Conservation (phyloP, 257 asterid species). For the Solanum rostratum region DNA sequence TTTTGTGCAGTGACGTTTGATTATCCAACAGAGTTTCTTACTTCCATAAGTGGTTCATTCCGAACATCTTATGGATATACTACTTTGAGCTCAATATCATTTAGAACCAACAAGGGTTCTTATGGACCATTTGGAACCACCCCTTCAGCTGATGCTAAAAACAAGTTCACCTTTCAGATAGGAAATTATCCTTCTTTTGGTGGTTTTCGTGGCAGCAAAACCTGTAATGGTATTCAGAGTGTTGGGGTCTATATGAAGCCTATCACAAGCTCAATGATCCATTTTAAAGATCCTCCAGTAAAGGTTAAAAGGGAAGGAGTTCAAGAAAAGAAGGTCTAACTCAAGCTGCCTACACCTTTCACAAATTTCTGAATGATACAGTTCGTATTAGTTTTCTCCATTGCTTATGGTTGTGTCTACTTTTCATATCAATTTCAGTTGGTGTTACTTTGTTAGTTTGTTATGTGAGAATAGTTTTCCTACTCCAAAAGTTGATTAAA, state of each 20-base stretch:
- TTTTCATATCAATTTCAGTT: neutral
- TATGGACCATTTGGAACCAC: constrained; percentile 29
- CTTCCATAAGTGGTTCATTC: neutral
- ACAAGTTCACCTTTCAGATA: constrained; percentile 15
- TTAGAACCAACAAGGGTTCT: constrained; percentile 22
- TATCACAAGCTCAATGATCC: neutral
- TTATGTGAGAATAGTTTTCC: neutral
- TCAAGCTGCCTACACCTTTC: neutral
- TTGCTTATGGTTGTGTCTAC: neutral
- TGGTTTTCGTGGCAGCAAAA: constrained; percentile 23
- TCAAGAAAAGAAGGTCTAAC: neutral
- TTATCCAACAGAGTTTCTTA: neutral
- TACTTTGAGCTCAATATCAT: constrained; percentile 17
- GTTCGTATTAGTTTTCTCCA: neutral
- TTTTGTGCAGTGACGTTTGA: neutral
- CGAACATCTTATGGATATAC: constrained; percentile 8
- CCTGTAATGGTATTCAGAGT: neutral
- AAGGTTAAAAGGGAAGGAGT: neutral
- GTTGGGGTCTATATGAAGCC: constrained; percentile 35
- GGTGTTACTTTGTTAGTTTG: neutral
- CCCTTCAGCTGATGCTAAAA: neutral
- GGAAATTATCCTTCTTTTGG: constrained; percentile 23
- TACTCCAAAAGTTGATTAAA: neutral
- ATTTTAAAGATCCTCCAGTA: neutral
- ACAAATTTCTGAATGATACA: neutral